phyloP scores from a whole-genome alignment of 192 early-diverging fungal genomes.

The Entomortierella chlamydospora region DNA sequence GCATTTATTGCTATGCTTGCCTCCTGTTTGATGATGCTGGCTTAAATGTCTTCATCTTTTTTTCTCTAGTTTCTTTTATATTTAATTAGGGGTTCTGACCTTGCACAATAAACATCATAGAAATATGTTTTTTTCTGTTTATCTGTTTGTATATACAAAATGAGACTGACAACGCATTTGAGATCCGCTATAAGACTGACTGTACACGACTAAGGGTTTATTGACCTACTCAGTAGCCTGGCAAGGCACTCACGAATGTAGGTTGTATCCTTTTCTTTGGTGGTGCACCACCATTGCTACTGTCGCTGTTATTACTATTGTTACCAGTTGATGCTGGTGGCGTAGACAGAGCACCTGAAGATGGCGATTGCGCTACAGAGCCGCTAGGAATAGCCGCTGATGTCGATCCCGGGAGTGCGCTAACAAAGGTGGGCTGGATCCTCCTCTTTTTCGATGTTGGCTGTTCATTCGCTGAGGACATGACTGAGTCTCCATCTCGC shows the following conservation, averaged over 20 bases:
- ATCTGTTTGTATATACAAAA: too few species aligned
- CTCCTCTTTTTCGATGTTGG: slow-evolving; percentile 42
- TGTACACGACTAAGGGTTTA: too few species aligned
- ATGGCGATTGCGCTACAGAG: background rate
- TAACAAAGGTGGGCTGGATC: slow-evolving; percentile 34
- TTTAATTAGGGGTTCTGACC: too few species aligned
- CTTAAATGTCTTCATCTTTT: slow-evolving; percentile 36
- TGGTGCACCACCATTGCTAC: background rate
- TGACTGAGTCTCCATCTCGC: slow-evolving; percentile 41
- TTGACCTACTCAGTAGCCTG: slow-evolving; percentile 13
- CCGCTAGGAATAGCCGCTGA: background rate
- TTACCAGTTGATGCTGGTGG: background rate
- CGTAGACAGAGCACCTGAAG: background rate
- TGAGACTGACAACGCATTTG: slow-evolving; percentile 1
- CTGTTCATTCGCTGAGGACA: slow-evolving; percentile 17
- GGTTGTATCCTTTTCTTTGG: slow-evolving; percentile 51
- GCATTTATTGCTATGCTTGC: slow-evolving; percentile 14
- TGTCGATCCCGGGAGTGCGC: slow-evolving; percentile 18
- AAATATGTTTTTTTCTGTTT: too few species aligned
- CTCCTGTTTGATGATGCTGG: slow-evolving; percentile 34
- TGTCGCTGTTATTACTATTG: background rate
- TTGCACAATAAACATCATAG: slow-evolving; percentile 17
- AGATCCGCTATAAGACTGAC: too few species aligned
- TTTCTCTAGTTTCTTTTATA: slow-evolving; percentile 17
- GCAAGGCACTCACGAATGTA: slow-evolving; percentile 45